Base-by-base conservation (phyloP, 2,329 filamentous ascomycete species). In the Chaetoscypha palmicola region DNA sequence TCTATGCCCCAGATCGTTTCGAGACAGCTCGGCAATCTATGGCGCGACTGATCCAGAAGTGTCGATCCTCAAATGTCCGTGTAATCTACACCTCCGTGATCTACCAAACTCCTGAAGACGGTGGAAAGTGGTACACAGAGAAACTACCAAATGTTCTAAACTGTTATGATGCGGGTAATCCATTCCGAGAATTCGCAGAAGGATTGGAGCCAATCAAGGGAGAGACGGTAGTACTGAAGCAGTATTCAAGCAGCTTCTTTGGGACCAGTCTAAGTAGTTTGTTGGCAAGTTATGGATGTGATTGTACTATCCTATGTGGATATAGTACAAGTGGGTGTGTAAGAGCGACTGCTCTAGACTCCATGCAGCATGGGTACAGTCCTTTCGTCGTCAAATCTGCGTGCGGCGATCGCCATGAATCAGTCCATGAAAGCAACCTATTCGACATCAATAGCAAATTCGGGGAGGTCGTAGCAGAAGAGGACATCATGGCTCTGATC, bases 311-410 rank as follows among this genome's bases (percentile, higher is more conserved):
- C 8, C 56, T 72, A 14, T 70, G 67, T 49, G 69, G 68, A 14
- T 69, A 71, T 35, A 69, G 67, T 54, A 72, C 68, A 10, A 66
- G 63, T 46, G 68, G 69, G 2, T 71, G 69, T 49, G 67, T 71
- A 39, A 59, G 69, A 41, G 68, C 68, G 1, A 14, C 23, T 11
- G 64, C 66, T 3, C 52, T 71, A 36, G 69, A 71, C 47, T 61
- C 66, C 2, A 67, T 71, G 63, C 66, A 68, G 45, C 45, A 64
- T 44, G 67, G 68, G 1, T 70, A 64, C 35, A 59, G 67, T 35
- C 66, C 66, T 3, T 42, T 67, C 65, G 64, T 70, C n/a, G 68
- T 71, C 3, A 59, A 58, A 14, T 53, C 65, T 26, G 68, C 67
- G 1, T 71, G 68, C 41, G 68, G 69, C 10, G 68, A 72, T 49